Conservation (phyloP, 306 rosid genomes). For the Echinosophora koreensis region DNA sequence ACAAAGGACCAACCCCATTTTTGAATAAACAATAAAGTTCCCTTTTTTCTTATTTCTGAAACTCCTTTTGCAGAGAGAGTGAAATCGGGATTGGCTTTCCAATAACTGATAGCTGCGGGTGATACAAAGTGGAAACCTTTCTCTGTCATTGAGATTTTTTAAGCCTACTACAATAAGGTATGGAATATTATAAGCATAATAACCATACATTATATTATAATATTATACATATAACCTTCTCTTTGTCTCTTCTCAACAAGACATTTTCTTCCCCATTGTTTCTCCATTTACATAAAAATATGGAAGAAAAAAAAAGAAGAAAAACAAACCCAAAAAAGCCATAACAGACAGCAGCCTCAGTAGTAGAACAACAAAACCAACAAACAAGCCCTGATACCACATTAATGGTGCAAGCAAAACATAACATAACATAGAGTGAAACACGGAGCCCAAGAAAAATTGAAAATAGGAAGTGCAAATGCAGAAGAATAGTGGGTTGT, state of each 20-base stretch:
- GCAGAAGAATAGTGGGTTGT: slow-evolving; percentile 34
- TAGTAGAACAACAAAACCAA: background rate
- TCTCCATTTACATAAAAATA: slow-evolving; percentile 4
- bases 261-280: background rate
- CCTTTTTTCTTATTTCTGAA: slow-evolving; percentile 43
- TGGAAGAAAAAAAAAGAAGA: background rate
- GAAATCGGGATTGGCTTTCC: slow-evolving; percentile 39
- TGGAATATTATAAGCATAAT: background rate
- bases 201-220: background rate
- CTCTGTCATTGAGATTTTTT: slow-evolving; percentile 36
- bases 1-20: slow-evolving; percentile 16
- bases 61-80: slow-evolving; percentile 10
- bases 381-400: background rate
- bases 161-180: slow-evolving; percentile 27
- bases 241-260: background rate
- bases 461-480: slow-evolving; percentile 18
- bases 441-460: slow-evolving; percentile 30
- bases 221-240: background rate
- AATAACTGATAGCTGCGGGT: slow-evolving; percentile 42
- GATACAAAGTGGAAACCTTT: slow-evolving; percentile 43
- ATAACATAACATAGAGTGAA: background rate
- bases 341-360: background rate
- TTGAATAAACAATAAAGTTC: background rate
- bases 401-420: slow-evolving; percentile 35
- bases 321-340: slow-evolving; percentile 38